Base-by-base conservation (phyloP, 208 protist genomes). In the Leishmania major region DNA sequence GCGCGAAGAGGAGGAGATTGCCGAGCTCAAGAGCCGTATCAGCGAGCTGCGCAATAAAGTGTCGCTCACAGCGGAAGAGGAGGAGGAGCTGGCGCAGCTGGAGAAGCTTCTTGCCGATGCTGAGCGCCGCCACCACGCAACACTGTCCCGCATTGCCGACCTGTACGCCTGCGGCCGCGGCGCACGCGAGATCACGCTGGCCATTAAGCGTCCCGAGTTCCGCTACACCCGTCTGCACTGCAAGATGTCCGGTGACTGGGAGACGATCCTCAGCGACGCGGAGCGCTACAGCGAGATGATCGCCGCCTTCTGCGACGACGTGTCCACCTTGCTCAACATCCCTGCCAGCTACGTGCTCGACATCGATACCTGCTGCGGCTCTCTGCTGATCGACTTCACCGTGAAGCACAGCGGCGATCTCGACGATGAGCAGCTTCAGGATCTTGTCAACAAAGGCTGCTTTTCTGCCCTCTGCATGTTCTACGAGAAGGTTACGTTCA, bases 51-150 rank as follows among this genome's bases (percentile, higher is more conserved):
- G 89, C 72, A 75, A 22, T 66, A 89, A 89, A 81, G 62, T 78
- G 0, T 51, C 79, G 62, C 91, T 90, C 51, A 90, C 89, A 1
- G 87, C 89, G 35, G 90, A 96, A 55, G 93, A 96, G 79, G 90
- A 90, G 76, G 91, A 94, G 86, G 91, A 96, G 86, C 83, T 95
- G 62, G 81, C 83, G 49, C 91, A 96, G 88, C 87, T 96, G 64
- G 85, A 91, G 88, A 80, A 80, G 28, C 79, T 92, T 45, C 82
- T 86, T 25, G 87, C 80, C 28, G 90, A 90, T 74, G 82, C 85
- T 43, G 87, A 90, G 77, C 90, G 87, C 53, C 89, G 89, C 64
- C 89, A 92, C 84, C 84, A 84, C 72, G 86, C 78, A 37, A 96
- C 91, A 47, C 77, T 89, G 59, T 83, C 84, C 64, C 93, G 93